Evolutionary conservation across 305 asterid genomes (phyloP).

Genomic region (Euphrasia arctica): DNA sequence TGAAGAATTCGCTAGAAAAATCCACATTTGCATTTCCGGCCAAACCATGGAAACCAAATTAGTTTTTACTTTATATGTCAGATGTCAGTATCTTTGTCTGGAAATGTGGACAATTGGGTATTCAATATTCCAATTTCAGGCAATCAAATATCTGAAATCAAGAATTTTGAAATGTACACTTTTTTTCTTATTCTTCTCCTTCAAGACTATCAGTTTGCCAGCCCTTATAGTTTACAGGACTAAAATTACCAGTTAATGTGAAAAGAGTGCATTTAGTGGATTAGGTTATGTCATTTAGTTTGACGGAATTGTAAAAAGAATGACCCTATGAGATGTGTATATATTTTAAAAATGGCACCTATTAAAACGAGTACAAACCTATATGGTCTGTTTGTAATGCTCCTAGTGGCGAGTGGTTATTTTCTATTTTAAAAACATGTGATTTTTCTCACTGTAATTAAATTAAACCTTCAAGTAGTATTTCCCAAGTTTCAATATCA

Average conservation of each 20-base stretch:
- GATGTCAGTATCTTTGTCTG: neutral
- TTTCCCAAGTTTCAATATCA: conserved; percentile 10
- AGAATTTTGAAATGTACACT: neutral
- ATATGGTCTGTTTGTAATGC: no score
- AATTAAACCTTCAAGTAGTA: neutral
- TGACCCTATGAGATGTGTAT: no score
- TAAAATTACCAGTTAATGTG: neutral
- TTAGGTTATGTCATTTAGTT: neutral
- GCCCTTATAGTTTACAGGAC: neutral
- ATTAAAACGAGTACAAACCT: no score
- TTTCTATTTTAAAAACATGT: no score
- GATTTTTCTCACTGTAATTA: no score
- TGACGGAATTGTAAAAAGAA: neutral
- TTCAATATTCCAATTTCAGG: neutral
- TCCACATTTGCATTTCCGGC: neutral
- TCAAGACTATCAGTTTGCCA: neutral
- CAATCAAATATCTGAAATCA: neutral
- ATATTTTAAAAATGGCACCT: no score
- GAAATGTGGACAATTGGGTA: neutral
- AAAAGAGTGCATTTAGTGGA: neutral
- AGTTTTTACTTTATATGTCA: neutral
- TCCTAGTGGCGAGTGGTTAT: no score
- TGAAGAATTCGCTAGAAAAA: neutral
- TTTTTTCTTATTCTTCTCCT: neutral
- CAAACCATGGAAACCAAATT: neutral